Base-by-base conservation (phyloP, 768 basidiomycete genomes). In the Collybiopsis confluens region DNA sequence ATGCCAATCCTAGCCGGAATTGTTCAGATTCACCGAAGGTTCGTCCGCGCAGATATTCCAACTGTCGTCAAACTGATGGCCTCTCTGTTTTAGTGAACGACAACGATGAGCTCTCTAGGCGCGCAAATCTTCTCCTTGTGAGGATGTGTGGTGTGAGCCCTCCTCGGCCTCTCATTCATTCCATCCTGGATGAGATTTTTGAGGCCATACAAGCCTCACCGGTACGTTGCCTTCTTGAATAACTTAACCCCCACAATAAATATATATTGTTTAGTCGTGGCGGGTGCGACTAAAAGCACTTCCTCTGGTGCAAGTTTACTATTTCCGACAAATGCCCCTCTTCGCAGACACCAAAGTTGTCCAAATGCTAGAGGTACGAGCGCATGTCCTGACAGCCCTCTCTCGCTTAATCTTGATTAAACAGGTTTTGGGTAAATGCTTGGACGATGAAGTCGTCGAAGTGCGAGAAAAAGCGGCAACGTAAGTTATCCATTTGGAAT, bases 381-480 rank as follows among this genome's bases (percentile, higher is more conserved):
- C 9, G 35, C 16, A 35, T 21, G n/a, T 24, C 16, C 23, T 36
- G 35, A 18, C n/a, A n/a, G 10, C n/a, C 6, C 11, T 10, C 70
- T 62, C 9, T 10, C 24, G 8, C 4, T 1, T 42, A 36, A 43
- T 10, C 28, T 37, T 46, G 4, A 27, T 26, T 18, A 42, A 60
- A 16, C 52, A 91, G 84, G 85, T 90, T 33, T 73, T 95, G 3
- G 90, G 88, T 58, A 75, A 82, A 62, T 92, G 91, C 58, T 70
- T 95, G 24, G 84, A 89, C 58, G 92, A 95, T 64, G 90, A 92
- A 57, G 85, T 92, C 15, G 83, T 91, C 8, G 92, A 95, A 72
- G 92, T 95, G 18, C 78, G 92, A 38, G 89, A 93, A 69, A 92
- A 90, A 82, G 90, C 90, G 20, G 88, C 89, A 18, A 83, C 83